Conservation (phyloP, 805 yeast genomes). For the Hyphopichia homilentoma region DNA sequence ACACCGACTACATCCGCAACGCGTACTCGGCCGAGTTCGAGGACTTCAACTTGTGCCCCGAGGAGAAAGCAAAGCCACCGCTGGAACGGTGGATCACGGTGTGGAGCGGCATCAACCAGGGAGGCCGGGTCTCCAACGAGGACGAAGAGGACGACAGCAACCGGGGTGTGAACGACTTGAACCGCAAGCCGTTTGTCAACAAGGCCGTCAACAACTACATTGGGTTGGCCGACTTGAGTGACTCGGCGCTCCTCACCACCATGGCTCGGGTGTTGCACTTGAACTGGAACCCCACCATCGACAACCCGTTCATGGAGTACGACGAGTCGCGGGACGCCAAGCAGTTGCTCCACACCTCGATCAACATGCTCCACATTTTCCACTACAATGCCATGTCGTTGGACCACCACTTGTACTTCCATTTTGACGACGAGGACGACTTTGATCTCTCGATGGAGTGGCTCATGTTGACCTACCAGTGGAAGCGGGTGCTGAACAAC, state of each 20-base stretch:
- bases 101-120: conserved; percentile 34
- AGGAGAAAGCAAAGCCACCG: conserved; percentile 26
- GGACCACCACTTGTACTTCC: conserved; percentile 43
- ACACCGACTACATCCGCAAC: conserved; percentile 35
- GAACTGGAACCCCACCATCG: conserved; percentile 39
- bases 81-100: conserved; percentile 40
- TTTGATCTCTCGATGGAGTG: conserved; percentile 34
- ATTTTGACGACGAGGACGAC: conserved; percentile 19
- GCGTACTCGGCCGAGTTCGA: conserved; percentile 36
- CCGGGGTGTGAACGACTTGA: conserved; percentile 12
- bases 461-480: conserved; percentile 35
- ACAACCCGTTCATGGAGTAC: conserved; percentile 24
- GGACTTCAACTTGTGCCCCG: conserved; percentile 29
- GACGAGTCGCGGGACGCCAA: conserved; percentile 32
- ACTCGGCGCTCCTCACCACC: conserved; percentile 38
- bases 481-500: conserved; percentile 29
- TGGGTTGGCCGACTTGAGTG: conserved; percentile 36
- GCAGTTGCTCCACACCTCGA: conserved; percentile 22
- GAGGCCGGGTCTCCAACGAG: no score
- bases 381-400: conserved; percentile 45
- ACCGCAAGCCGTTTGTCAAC: conserved; percentile 17
- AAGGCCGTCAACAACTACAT: conserved; percentile 28
- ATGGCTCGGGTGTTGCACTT: conserved; percentile 38
- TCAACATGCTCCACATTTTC: conserved; percentile 32
- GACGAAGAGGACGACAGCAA: conserved; percentile 7